Evolutionary conservation across 176 grass and related monocot genomes (phyloP).

Genomic region (Pharus latifolius): DNA sequence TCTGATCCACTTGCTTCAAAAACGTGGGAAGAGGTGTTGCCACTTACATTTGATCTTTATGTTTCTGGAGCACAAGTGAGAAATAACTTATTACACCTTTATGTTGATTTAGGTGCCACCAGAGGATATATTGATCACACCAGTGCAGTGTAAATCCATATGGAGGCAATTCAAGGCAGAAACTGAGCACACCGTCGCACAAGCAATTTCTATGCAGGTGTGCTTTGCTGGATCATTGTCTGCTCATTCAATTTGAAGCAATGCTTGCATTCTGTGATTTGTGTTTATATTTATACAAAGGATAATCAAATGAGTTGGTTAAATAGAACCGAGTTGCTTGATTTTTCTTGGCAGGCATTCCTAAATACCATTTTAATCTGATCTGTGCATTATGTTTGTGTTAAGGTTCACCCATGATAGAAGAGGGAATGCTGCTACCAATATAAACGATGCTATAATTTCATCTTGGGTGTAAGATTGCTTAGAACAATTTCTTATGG

Average conservation of each 20-base stretch:
- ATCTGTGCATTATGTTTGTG: too few species aligned
- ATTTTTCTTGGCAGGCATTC: background rate
- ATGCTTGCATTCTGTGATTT: background rate
- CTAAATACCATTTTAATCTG: too few species aligned
- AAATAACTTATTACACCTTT: slow-evolving; percentile 4
- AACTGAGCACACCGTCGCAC: slow-evolving; percentile 59
- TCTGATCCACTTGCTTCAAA: slow-evolving; percentile 62
- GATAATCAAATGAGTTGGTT: background rate
- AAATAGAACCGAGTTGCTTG: background rate
- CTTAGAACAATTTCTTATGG: too few species aligned
- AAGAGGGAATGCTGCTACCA: too few species aligned
- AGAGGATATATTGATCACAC: slow-evolving; percentile 61
- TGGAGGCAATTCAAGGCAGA: slow-evolving; percentile 79
- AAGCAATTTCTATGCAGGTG: slow-evolving; percentile 72
- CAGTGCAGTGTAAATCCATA: slow-evolving; percentile 69
- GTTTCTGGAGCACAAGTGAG: background rate
- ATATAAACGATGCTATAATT: too few species aligned
- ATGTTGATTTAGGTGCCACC: slow-evolving; percentile 43
- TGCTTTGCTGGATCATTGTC: background rate
- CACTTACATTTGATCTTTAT: slow-evolving; percentile 1
- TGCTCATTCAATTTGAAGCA: background rate
- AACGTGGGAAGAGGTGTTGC: slow-evolving; percentile 74
- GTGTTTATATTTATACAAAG: background rate
- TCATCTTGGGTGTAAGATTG: too few species aligned
- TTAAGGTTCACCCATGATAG: too few species aligned